phyloP scores from a whole-genome alignment of 129 eudicot species.

The sunflower (Helianthus annuus) region DNA sequence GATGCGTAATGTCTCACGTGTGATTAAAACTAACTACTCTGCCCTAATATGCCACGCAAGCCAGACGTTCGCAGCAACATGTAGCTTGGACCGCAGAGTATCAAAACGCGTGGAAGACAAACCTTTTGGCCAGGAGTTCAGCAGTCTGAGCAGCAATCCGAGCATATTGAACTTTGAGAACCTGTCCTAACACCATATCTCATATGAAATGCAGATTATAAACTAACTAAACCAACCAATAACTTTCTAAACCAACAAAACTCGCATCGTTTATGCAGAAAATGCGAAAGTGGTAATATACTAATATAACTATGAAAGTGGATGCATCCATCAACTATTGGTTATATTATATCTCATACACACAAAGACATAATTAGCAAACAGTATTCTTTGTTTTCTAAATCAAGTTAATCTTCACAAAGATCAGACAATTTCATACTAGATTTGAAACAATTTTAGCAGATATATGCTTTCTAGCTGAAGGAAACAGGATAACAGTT shows the following conservation, averaged over 20 bases:
- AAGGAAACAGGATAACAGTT: neutral
- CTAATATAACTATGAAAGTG: neutral
- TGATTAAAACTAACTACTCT: no score
- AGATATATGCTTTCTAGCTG: neutral
- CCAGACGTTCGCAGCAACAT: no score
- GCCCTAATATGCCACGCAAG: no score
- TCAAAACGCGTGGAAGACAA: no score
- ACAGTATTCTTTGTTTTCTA: conserved; percentile 2
- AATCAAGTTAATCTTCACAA: conserved; percentile 12
- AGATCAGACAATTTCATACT: neutral
- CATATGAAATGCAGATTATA: neutral
- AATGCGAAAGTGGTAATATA: neutral
- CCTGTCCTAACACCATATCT: no score
- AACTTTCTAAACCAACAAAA: conserved; percentile 1
- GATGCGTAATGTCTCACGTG: no score
- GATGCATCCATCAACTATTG: neutral
- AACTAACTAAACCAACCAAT: neutral
- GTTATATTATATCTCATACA: neutral
- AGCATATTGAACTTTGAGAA: no score
- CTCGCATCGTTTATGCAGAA: neutral
- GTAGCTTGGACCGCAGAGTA: no score
- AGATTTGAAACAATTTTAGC: conserved; percentile 5
- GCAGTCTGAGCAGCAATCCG: no score
- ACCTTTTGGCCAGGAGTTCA: no score
- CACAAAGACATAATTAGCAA: conserved; percentile 1